phyloP scores from a whole-genome alignment of 2,329 filamentous ascomycete genomes.

The Plectosphaerella cucumerina region DNA sequence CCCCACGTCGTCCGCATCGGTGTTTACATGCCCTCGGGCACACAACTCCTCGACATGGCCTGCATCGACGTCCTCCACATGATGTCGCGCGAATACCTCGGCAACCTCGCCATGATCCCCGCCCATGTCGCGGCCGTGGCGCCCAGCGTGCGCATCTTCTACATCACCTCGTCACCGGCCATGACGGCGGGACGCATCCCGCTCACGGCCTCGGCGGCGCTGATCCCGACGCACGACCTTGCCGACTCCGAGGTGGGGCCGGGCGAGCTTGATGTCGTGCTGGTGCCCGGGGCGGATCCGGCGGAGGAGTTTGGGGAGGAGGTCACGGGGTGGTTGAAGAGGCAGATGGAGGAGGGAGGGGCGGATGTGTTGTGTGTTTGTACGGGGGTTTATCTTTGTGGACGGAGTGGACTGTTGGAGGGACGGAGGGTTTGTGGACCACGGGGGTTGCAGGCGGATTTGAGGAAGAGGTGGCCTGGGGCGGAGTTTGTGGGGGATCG shows the following conservation, averaged over 20 bases:
- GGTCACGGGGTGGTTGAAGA: slow-evolving; percentile 36
- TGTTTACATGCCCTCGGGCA: slow-evolving; percentile 42
- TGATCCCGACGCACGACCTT: slow-evolving; percentile 39
- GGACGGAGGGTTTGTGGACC: slow-evolving; percentile 44
- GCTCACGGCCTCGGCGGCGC: slow-evolving; percentile 33
- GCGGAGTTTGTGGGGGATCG: slow-evolving; percentile 39
- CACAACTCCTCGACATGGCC: slow-evolving; percentile 47
- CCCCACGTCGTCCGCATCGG: slow-evolving; percentile 26
- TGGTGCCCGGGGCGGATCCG: slow-evolving; percentile 48
- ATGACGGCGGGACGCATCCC: slow-evolving; percentile 25
- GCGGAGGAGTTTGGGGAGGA: slow-evolving; percentile 21
- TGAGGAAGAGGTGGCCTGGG: slow-evolving; percentile 31
- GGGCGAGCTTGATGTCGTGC: slow-evolving; percentile 44
- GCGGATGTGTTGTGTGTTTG: slow-evolving; percentile 49
- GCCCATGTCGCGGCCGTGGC: slow-evolving; percentile 32
- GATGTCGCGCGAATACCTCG: slow-evolving; percentile 42
- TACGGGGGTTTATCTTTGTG: slow-evolving; percentile 45
- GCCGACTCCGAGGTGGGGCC: slow-evolving; percentile 41
- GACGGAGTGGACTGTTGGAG: slow-evolving; percentile 41
- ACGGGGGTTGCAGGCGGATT: slow-evolving; percentile 33
- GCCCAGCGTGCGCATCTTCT: slow-evolving; percentile 37
- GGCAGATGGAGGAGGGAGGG: slow-evolving; percentile 29
- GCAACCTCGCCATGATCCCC: slow-evolving; percentile 26
- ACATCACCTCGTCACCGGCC: slow-evolving; percentile 36
- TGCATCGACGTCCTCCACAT: slow-evolving; percentile 45